Evolutionary conservation across 208 protist genomes (phyloP).

Genomic region (Leishmania aethiopica): DNA sequence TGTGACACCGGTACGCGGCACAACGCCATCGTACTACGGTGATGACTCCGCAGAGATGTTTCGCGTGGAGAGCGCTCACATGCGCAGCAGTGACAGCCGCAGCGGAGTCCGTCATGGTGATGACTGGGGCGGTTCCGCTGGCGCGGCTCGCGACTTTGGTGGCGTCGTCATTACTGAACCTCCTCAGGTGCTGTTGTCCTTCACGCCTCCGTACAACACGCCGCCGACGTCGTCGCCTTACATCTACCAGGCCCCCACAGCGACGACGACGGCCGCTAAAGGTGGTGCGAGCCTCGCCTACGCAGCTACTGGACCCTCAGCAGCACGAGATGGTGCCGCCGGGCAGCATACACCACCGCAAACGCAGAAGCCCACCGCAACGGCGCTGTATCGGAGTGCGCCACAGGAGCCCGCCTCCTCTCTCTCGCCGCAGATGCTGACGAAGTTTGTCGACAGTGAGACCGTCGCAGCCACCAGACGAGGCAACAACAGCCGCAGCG

Average conservation of each 20-base stretch:
- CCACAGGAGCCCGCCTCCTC: neutral
- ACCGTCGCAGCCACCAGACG: neutral
- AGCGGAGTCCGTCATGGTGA: neutral
- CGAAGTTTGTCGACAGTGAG: too few relatives aligned
- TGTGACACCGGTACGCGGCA: neutral
- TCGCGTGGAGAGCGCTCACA: neutral
- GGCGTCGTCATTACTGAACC: neutral
- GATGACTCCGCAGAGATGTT: conserved; percentile 3
- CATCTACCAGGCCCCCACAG: neutral
- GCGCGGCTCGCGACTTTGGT: neutral
- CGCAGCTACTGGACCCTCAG: neutral
- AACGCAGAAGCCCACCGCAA: neutral
- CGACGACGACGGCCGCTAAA: neutral
- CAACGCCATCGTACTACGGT: neutral
- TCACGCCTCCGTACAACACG: neutral
- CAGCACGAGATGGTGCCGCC: neutral
- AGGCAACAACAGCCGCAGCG: neutral
- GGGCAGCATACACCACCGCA: neutral
- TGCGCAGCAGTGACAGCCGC: conserved; percentile 1
- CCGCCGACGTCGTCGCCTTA: neutral
- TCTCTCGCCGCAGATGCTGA: neutral
- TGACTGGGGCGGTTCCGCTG: neutral
- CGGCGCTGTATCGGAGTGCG: neutral
- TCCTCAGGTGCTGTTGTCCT: conserved; percentile 6
- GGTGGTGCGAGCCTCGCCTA: neutral